Base-by-base conservation (phyloP, 176 grass and related monocot species). In the Oryza rufipogon region DNA sequence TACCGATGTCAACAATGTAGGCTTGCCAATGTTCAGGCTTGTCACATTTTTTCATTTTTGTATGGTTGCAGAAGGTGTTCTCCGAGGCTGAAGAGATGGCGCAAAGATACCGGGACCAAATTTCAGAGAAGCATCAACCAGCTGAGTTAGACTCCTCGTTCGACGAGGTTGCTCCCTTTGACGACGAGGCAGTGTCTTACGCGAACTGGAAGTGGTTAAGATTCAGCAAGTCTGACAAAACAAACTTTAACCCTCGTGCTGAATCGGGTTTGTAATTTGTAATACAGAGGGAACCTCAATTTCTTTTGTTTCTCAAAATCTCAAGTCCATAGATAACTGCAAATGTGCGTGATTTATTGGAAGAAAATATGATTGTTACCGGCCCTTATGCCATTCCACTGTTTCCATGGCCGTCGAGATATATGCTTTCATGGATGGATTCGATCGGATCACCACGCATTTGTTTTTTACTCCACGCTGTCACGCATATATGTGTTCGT, bases 121-220 rank as follows among this genome's bases (percentile, higher is more conserved):
- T 95, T 17, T 77, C 87, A 30, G 8, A 63, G 14, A 44, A 68
- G 84, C 54, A 70, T 71, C 32, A 70, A 30, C 30, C 78, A 0
- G 28, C 14, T 5, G 64, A 91, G 69, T 28, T 54, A 6, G 86
- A 73, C 38, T 33, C 61, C 0, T 52, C 44, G 3, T 52, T n/a
- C 11, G 20, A 64, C 7, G 36, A 73, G 32, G 36, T 0, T 28
- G 78, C 85, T 67, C 77, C 88, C 19, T 95, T 95, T 16, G 85
- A 93, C n/a, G 64, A 91, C 20, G 95, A 98, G 58, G 76, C 82
- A 4, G 70, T 0, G 75, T 83, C 86, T 4, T 98, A 88, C 17
- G 87, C 91, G 52, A 98, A 98, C 70, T 93, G 91, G 92, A 88
- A 85, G 42, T 95, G 95, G 88, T 85, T 98, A 30, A 93, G 81